Evolutionary conservation across 352 stramenopile genomes (phyloP).

Genomic region (Phytophthora litchii): DNA sequence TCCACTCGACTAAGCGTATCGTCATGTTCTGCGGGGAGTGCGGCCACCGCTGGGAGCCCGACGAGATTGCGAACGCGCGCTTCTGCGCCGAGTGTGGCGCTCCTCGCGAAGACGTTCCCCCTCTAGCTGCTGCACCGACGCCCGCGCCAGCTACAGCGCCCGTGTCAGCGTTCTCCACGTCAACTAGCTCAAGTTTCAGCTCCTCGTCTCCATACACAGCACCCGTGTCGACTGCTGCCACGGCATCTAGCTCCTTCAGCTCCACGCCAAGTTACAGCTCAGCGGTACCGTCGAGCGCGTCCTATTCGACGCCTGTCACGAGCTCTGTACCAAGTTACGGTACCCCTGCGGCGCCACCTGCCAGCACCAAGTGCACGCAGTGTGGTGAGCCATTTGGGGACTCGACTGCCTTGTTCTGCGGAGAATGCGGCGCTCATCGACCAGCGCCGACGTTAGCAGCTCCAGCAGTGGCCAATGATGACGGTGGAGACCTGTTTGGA

Average conservation of each 20-base stretch:
- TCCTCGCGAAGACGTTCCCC: slow-evolving; percentile 63
- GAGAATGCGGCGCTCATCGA: slow-evolving; percentile 71
- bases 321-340: slow-evolving; percentile 24
- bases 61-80: slow-evolving; percentile 79
- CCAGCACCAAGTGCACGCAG: slow-evolving; percentile 41
- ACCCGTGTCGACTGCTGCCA: slow-evolving; percentile 8
- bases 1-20: slow-evolving; percentile 7
- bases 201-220: slow-evolving; percentile 12
- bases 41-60: slow-evolving; percentile 77
- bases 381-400: slow-evolving; percentile 61
- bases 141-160: slow-evolving; percentile 6
- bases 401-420: slow-evolving; percentile 68
- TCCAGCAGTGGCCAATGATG: slow-evolving; percentile 21
- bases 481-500: slow-evolving; percentile 72
- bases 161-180: neutral
- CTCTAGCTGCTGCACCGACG: slow-evolving; percentile 6
- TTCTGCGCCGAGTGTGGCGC: slow-evolving; percentile 86
- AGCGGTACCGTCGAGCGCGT: slow-evolving; percentile 10
- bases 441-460: slow-evolving; percentile 21
- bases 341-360: neutral
- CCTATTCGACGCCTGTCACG: slow-evolving; percentile 17
- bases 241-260: slow-evolving; percentile 14
- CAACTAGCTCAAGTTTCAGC: slow-evolving; percentile 21
- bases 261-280: slow-evolving; percentile 24
- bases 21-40: slow-evolving; percentile 86